Percentiles rank a stretch among this genome's conserved stretches.
phyloP scores from a whole-genome alignment of 208 protist genomes.

The Leishmania lainsoni region DNA sequence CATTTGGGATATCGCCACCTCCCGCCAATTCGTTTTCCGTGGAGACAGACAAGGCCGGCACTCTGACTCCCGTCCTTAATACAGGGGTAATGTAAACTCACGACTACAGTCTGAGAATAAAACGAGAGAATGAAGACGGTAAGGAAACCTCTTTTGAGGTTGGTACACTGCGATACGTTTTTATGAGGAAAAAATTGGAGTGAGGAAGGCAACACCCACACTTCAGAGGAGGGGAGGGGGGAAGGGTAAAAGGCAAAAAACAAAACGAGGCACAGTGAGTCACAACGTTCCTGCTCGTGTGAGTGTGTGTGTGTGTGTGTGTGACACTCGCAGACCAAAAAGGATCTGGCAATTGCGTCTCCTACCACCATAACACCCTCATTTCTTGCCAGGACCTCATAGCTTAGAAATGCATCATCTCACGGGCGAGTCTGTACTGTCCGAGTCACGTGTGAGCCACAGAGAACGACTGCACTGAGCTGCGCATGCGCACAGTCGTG shows the following conservation, averaged over 20 bases:
- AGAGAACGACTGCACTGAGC: not conserved
- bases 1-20: not conserved
- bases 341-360: too few species aligned
- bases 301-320: too few species aligned
- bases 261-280: too few species aligned
- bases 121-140: not conserved
- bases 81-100: not conserved
- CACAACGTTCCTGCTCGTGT: not conserved
- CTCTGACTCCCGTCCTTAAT: too few species aligned
- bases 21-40: not conserved
- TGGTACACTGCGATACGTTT: not conserved
- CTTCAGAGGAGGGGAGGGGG: not conserved
- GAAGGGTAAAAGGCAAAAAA: not conserved
- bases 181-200: not conserved
- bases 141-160: not conserved
- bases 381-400: not conserved
- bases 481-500: too few species aligned
- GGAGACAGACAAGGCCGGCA: not conserved
- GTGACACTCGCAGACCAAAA: not conserved
- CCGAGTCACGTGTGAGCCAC: not conserved
- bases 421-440: not conserved
- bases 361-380: not conserved
- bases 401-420: not conserved
- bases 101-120: not conserved
- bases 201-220: not conserved